Percentiles rank a stretch among this genome's conserved stretches.
Evolutionary conservation across 192 early-diverging fungal species (phyloP).

Genomic region (Phlyctochytrium planicorne): DNA sequence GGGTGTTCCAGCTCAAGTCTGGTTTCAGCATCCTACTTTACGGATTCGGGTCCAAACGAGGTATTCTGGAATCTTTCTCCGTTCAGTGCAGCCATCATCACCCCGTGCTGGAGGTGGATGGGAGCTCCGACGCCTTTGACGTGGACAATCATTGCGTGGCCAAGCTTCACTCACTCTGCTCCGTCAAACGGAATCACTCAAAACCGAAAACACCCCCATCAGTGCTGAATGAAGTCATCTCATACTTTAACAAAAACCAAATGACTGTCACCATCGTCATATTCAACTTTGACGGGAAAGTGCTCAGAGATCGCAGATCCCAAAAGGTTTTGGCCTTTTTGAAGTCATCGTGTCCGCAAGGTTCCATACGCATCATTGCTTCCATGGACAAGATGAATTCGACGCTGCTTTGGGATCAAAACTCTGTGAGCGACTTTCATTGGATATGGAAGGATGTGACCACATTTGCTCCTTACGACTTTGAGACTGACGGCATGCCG

Average conservation of each 20-base stretch:
- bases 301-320: conserved; percentile 65
- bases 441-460: conserved; percentile 93
- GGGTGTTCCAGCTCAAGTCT: conserved; percentile 78
- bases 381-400: conserved; percentile 92
- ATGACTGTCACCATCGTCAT: conserved; percentile 80
- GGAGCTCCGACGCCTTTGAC: conserved; percentile 41
- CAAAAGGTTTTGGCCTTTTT: conserved; percentile 70
- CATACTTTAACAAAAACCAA: too few species aligned
- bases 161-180: background rate
- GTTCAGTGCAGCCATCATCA: conserved; percentile 40
- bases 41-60: conserved; percentile 91
- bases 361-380: conserved; percentile 74
- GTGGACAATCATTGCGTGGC: conserved; percentile 58
- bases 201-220: too few species aligned
- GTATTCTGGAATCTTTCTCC: conserved; percentile 76
- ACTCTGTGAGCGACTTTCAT: conserved; percentile 63
- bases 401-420: conserved; percentile 84
- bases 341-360: conserved; percentile 47
- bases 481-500: conserved; percentile 80
- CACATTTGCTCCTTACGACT: conserved; percentile 76
- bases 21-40: conserved; percentile 91
- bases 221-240: too few species aligned
- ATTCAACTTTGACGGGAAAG: conserved; percentile 86
- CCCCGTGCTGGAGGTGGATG: conserved; percentile 78
- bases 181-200: too few species aligned